These are phyloP conservation scores for Polytrichum formosum DNA, from an alignment of 225 moss, liverwort and hornwort species.

Conservation along the genomic window DNA sequence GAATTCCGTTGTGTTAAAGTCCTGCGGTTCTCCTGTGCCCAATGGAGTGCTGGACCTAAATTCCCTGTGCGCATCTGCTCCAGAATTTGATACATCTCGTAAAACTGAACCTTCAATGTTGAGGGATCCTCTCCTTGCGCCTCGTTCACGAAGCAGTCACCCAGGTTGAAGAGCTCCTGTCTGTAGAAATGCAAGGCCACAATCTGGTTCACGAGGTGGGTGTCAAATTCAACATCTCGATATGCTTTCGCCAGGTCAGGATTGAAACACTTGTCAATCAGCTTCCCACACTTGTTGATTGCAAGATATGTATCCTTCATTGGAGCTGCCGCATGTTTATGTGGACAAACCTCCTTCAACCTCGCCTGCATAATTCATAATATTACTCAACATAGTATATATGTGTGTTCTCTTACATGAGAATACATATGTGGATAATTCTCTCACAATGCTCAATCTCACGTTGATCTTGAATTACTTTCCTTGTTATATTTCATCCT, in stretches of 20 bases:
- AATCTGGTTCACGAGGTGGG: slow-evolving; percentile 72
- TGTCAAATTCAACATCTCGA: slow-evolving; percentile 76
- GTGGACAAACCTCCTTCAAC: slow-evolving; percentile 33
- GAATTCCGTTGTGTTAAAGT: slow-evolving; percentile 59
- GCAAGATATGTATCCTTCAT: slow-evolving; percentile 81
- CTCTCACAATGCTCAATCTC: too few relatives aligned
- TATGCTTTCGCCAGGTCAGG: slow-evolving; percentile 72
- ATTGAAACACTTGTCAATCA: slow-evolving; percentile 80
- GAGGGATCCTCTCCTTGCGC: slow-evolving; percentile 55
- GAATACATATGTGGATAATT: too few relatives aligned
- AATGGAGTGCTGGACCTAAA: slow-evolving; percentile 62
- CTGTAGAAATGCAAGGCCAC: slow-evolving; percentile 90
- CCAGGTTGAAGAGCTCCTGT: slow-evolving; percentile 81
- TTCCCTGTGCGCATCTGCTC: slow-evolving; percentile 72
- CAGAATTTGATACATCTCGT: slow-evolving; percentile 81
- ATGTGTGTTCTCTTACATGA: too few relatives aligned
- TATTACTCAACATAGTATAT: too few relatives aligned
- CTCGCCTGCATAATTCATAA: slow-evolving; percentile 31
- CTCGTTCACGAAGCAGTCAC: slow-evolving; percentile 83
- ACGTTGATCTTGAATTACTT: too few relatives aligned
- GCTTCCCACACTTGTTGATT: slow-evolving; percentile 87
- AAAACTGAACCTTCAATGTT: slow-evolving; percentile 65
- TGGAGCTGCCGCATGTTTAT: slow-evolving; percentile 46
- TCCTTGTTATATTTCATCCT: too few relatives aligned
- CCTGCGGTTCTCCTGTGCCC: slow-evolving; percentile 64